A percentile compares a stretch with the other conserved stretches of the same genome.
Conservation (phyloP, 352 stramenopile genomes). For the Phytopythium helicoides region DNA sequence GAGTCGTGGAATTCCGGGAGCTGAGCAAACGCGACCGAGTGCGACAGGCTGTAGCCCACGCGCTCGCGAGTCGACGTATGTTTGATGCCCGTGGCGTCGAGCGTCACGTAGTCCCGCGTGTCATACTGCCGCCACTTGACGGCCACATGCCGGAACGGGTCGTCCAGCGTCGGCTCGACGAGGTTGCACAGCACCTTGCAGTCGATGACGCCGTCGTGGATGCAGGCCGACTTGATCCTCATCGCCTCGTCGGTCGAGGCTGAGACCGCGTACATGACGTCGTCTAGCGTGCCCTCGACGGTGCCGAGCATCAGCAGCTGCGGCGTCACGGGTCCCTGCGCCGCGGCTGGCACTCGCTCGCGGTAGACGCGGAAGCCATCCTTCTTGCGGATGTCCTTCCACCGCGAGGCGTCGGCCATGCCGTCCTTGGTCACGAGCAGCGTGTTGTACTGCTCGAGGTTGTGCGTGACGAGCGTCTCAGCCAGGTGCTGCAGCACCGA, state of each 20-base stretch:
- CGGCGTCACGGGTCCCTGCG: constrained; percentile 24
- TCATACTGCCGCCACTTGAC: constrained; percentile 39
- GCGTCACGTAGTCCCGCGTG: constrained; percentile 21
- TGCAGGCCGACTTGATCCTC: constrained; percentile 45
- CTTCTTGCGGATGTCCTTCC: constrained; percentile 33
- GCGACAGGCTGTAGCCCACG: constrained; percentile 22
- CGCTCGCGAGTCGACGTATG: constrained; percentile 14
- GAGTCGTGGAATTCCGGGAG: constrained; percentile 4
- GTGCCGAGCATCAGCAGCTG: constrained; percentile 40
- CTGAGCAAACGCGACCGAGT: constrained; percentile 10
- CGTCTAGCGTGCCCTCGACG: constrained; percentile 36
- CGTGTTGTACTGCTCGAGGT: constrained; percentile 52
- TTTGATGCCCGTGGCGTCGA: constrained; percentile 29
- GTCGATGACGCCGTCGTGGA: constrained; percentile 43
- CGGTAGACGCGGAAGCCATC: constrained; percentile 34
- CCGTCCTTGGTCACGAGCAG: constrained; percentile 44
- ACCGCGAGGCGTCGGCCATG: constrained; percentile 25
- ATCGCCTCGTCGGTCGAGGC: constrained; percentile 41
- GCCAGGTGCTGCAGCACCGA: constrained; percentile 29
- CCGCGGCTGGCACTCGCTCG: constrained; percentile 14
- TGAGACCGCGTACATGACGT: constrained; percentile 45
- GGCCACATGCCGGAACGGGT: constrained; percentile 46
- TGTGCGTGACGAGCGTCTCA: constrained; percentile 39
- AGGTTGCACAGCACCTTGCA: constrained; percentile 49
- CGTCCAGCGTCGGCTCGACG: constrained; percentile 39